Evolutionary conservation across 1,284 basidiomycete species (phyloP).

Genomic region (Filobasidium uniguttulatum): DNA sequence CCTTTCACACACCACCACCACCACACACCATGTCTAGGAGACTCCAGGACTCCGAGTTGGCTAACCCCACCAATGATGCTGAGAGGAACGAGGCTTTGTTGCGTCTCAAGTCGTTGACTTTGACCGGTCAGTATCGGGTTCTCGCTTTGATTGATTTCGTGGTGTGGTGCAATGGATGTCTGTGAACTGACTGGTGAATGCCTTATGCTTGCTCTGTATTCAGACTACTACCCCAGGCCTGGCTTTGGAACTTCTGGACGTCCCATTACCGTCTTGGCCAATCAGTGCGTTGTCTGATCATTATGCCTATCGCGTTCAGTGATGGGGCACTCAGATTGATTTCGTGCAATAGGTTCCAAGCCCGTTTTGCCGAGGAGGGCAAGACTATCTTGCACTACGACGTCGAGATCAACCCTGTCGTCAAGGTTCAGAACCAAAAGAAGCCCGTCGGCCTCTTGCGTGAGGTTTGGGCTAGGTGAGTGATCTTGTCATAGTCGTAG

Average conservation of each 20-base stretch:
- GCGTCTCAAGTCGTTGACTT: conserved; percentile 9
- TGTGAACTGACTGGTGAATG: too few species aligned
- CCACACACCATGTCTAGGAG: neutral
- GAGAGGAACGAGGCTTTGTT: conserved; percentile 3
- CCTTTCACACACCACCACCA: neutral
- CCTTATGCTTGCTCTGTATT: neutral
- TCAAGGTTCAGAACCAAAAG: conserved; percentile 27
- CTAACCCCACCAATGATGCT: conserved; percentile 8
- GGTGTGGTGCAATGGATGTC: too few species aligned
- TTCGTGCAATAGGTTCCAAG: conserved; percentile 10
- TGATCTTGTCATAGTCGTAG: neutral
- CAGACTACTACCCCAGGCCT: conserved; percentile 10
- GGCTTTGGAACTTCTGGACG: conserved; percentile 26
- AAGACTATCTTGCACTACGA: conserved; percentile 29
- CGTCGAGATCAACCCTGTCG: conserved; percentile 31
- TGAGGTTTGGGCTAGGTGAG: neutral
- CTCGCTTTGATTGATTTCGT: too few species aligned
- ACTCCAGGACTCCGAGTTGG: conserved; percentile 8
- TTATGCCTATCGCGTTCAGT: too few species aligned
- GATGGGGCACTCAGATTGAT: too few species aligned
- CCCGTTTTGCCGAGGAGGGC: conserved; percentile 23
- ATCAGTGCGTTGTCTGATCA: conserved; percentile 28
- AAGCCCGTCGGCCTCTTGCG: conserved; percentile 3
- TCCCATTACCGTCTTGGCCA: conserved; percentile 26
- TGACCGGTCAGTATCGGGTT: conserved; percentile 6